A percentile compares a stretch with the other conserved stretches of the same genome.
Evolutionary conservation across 2,329 filamentous ascomycete genomes (phyloP).

Genomic region (Colletotrichum sp.): DNA sequence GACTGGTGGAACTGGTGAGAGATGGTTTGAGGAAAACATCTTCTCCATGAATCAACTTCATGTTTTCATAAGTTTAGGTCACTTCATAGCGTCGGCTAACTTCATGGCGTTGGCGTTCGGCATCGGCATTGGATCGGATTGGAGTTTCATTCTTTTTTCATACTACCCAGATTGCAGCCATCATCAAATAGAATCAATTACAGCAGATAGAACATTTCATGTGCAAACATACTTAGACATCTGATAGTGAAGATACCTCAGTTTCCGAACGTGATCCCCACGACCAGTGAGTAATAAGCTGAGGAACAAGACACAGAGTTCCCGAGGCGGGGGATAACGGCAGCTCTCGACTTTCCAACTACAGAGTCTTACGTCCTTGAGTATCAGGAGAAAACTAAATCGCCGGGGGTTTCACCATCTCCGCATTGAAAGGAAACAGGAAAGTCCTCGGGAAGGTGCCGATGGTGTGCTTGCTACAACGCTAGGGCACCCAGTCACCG

Average conservation of each 20-base stretch:
- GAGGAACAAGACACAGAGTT: not conserved
- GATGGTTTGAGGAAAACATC: not conserved
- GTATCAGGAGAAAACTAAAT: rapidly evolving
- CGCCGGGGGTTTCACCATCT: rapidly evolving
- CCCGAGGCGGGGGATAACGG: not conserved
- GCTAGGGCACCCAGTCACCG: not conserved
- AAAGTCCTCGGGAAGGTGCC: not conserved
- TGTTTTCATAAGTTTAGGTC: not conserved
- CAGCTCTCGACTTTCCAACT: not conserved
- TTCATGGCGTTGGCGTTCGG: not conserved
- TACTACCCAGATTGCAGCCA: not conserved
- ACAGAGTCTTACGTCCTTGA: not conserved
- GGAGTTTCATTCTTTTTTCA: not conserved
- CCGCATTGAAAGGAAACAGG: not conserved
- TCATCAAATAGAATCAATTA: not conserved
- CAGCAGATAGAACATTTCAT: not conserved
- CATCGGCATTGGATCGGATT: not conserved
- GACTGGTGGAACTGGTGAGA: not conserved
- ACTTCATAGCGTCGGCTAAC: not conserved
- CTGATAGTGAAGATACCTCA: not conserved
- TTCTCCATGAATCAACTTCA: not conserved
- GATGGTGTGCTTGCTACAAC: not conserved
- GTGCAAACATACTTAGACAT: not conserved
- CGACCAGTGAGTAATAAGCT: not conserved
- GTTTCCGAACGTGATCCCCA: not conserved